Percentiles rank a stretch among this genome's conserved stretches.
Evolutionary conservation across 371 early-diverging fungal species (phyloP).

Genomic region (Parasitella parasitica): DNA sequence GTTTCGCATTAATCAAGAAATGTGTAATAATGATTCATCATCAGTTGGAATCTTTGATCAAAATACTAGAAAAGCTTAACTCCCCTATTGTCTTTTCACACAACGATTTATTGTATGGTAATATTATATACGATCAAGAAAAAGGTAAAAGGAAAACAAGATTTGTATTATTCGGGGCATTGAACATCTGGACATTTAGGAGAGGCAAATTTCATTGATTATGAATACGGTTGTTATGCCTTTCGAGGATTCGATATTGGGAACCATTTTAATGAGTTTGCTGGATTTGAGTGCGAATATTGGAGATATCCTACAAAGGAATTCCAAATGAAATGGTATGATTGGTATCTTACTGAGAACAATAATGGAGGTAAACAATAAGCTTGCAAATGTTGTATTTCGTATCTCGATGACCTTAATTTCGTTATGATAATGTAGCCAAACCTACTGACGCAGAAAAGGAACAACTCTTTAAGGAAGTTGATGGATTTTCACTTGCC

Average conservation of each 20-base stretch:
- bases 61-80: constrained; percentile 54
- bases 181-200: constrained; percentile 22
- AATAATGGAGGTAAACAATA: constrained; percentile 30
- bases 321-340: constrained; percentile 76
- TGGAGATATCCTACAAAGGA: constrained; percentile 73
- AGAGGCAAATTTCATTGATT: constrained; percentile 84
- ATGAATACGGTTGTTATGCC: constrained; percentile 88
- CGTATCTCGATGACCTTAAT: no score
- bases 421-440: not conserved
- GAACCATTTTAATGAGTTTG: constrained; percentile 94
- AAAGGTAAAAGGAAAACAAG: constrained; percentile 37
- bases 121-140: constrained; percentile 76
- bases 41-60: constrained; percentile 55
- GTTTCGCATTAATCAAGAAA: not conserved
- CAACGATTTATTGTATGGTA: constrained; percentile 89
- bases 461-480: constrained; percentile 68
- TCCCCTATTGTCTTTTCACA: constrained; percentile 91
- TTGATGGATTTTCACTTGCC: constrained; percentile 80
- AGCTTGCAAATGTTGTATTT: not conserved
- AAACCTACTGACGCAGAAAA: constrained; percentile 54
- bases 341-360: constrained; percentile 50
- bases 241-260: constrained; percentile 92
- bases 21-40: not conserved
- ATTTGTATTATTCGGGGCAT: no score
- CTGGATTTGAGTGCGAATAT: constrained; percentile 95